Conservation (phyloP, 140 eudicot genomes). For the Cichorium intybus region DNA sequence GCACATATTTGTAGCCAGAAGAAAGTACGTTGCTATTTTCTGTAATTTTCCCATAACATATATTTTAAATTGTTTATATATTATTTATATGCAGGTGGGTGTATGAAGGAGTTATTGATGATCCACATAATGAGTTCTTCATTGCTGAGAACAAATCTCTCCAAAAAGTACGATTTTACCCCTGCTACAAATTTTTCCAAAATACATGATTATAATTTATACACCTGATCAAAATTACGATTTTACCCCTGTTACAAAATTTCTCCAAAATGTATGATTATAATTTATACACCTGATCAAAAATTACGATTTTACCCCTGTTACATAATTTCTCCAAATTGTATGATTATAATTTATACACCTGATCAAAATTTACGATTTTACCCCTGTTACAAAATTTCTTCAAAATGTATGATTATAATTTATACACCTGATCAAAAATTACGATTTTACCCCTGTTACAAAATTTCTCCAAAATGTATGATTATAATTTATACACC, state of each 20-base stretch:
- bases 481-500: constrained; percentile 27
- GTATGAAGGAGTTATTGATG: constrained; percentile 97
- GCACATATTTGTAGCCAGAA: no score
- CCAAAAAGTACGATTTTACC: constrained; percentile 58
- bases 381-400: background rate
- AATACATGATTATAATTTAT: background rate
- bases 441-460: constrained; percentile 40
- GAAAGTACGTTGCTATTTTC: no score
- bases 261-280: no score
- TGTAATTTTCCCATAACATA: no score
- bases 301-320: constrained; percentile 48
- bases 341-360: background rate
- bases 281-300: constrained; percentile 71
- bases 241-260: constrained; percentile 4
- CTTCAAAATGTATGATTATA: background rate
- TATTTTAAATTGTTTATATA: no score
- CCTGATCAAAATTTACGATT: constrained; percentile 74
- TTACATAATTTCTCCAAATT: background rate
- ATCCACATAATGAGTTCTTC: constrained; percentile 94
- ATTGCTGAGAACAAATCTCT: constrained; percentile 93
- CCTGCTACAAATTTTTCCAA: background rate
- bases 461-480: background rate
- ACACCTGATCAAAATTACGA: constrained; percentile 73
- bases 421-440: constrained; percentile 66
- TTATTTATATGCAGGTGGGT: constrained; percentile 66